A percentile compares a stretch with the other conserved stretches of the same genome.
phyloP scores from a whole-genome alignment of 2,329 filamentous ascomycete genomes.

The Madurella mycetomatis region DNA sequence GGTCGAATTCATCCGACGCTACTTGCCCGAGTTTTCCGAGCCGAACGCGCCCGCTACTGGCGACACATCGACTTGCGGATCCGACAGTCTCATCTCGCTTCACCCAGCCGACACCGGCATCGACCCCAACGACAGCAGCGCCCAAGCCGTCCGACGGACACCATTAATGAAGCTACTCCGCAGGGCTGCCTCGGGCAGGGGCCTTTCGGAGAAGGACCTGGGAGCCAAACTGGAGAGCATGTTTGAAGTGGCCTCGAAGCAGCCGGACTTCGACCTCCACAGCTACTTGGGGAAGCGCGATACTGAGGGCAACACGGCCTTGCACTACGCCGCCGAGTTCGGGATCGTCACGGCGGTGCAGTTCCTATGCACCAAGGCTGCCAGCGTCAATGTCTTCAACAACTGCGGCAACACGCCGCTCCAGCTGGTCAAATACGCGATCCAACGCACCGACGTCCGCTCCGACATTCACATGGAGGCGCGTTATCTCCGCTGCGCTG shows the following conservation, averaged over 20 bases:
- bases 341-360: slow-evolving; percentile 25
- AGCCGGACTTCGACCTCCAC: slow-evolving; percentile 15
- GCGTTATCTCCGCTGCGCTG: slow-evolving; percentile 25
- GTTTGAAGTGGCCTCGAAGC: slow-evolving; percentile 18
- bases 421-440: slow-evolving; percentile 28
- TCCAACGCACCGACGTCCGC: slow-evolving; percentile 27
- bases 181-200: slow-evolving; percentile 20
- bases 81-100: slow-evolving; percentile 20
- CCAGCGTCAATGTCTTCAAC: slow-evolving; percentile 26
- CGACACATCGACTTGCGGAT: slow-evolving; percentile 24
- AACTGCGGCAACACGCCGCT: slow-evolving; percentile 29
- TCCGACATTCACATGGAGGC: slow-evolving; percentile 29
- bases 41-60: slow-evolving; percentile 21
- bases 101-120: slow-evolving; percentile 11
- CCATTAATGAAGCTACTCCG: slow-evolving; percentile 26
- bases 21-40: slow-evolving; percentile 26
- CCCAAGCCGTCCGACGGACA: slow-evolving; percentile 21
- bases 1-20: slow-evolving; percentile 26
- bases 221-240: slow-evolving; percentile 18
- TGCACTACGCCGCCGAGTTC: slow-evolving; percentile 27
- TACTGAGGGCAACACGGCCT: slow-evolving; percentile 26
- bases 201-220: slow-evolving; percentile 20
- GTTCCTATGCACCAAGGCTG: slow-evolving; percentile 20
- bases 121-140: slow-evolving; percentile 22
- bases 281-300: slow-evolving; percentile 23